Percentiles rank a stretch among this genome's conserved stretches.
phyloP scores from a whole-genome alignment of 768 basidiomycete species.

The Pleurotus djamor region DNA sequence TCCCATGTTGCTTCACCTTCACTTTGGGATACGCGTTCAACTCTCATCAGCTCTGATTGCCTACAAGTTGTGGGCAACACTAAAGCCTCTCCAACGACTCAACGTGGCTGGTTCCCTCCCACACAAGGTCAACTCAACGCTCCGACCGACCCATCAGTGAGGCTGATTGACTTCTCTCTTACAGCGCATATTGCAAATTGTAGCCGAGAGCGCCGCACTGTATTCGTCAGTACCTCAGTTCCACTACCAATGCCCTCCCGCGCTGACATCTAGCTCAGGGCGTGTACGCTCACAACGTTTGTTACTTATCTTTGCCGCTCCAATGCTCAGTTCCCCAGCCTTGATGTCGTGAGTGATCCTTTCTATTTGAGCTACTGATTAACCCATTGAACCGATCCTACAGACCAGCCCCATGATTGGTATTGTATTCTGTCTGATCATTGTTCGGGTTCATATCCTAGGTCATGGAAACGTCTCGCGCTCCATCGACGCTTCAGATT shows the following conservation, averaged over 20 bases:
- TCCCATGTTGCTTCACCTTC: not conserved
- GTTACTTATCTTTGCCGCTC: not conserved
- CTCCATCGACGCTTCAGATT: not conserved
- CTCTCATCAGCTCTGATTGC: not conserved
- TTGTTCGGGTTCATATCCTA: not conserved
- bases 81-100: not conserved
- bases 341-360: not conserved
- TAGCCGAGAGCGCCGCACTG: not conserved
- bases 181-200: not conserved
- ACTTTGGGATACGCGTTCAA: not conserved
- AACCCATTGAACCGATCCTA: not conserved
- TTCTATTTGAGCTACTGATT: slow-evolving; percentile 11
- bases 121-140: too few species aligned
- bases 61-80: not conserved
- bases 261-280: not conserved
- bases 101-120: not conserved
- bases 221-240: not conserved
- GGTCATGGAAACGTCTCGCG: not conserved
- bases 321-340: not conserved
- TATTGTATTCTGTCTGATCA: not conserved
- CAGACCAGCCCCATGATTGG: slow-evolving; percentile 1
- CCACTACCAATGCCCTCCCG: too few species aligned
- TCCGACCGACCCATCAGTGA: too few species aligned
- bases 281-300: not conserved
- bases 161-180: too few species aligned